These are phyloP conservation scores for Lepiota venenata DNA, from an alignment of 768 basidiomycete species.

Conservation along the genomic window DNA sequence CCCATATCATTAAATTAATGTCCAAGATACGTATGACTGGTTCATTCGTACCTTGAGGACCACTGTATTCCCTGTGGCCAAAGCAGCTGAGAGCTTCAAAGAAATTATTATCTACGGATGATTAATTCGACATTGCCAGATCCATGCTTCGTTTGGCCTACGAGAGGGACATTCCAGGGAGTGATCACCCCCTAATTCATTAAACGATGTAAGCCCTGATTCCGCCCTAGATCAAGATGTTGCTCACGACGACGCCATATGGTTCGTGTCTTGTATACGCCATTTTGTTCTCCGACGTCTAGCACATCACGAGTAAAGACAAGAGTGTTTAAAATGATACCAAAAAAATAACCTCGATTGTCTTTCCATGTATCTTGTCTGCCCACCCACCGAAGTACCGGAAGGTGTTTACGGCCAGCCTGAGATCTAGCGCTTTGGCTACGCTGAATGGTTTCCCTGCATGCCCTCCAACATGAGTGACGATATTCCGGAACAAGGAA, in stretches of 20 bases:
- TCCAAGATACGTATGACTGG: neutral
- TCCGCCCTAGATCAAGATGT: slow-evolving; percentile 19
- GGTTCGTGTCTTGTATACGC: slow-evolving; percentile 72
- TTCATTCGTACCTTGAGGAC: slow-evolving; percentile 49
- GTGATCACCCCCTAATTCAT: slow-evolving; percentile 43
- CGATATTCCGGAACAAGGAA: neutral
- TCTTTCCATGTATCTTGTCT: slow-evolving; percentile 78
- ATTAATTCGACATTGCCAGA: neutral
- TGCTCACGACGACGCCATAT: slow-evolving; percentile 41
- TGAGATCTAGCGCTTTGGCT: slow-evolving; percentile 50
- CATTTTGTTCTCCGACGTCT: slow-evolving; percentile 54
- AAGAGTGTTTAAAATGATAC: neutral
- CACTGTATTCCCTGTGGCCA: slow-evolving; percentile 73
- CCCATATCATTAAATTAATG: neutral
- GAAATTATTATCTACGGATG: slow-evolving; percentile 40
- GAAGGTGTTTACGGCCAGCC: slow-evolving; percentile 43
- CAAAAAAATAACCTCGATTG: slow-evolving; percentile 49
- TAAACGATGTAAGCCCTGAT: neutral
- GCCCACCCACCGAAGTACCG: slow-evolving; percentile 90
- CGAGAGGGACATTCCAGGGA: slow-evolving; percentile 54
- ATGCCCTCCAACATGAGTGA: neutral
- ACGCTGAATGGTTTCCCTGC: slow-evolving; percentile 52
- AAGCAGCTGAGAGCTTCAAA: slow-evolving; percentile 73
- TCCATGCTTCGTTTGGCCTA: neutral
- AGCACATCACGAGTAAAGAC: slow-evolving; percentile 2